phyloP scores from a whole-genome alignment of 371 early-diverging fungal genomes.

The Rhizopus sp. region DNA sequence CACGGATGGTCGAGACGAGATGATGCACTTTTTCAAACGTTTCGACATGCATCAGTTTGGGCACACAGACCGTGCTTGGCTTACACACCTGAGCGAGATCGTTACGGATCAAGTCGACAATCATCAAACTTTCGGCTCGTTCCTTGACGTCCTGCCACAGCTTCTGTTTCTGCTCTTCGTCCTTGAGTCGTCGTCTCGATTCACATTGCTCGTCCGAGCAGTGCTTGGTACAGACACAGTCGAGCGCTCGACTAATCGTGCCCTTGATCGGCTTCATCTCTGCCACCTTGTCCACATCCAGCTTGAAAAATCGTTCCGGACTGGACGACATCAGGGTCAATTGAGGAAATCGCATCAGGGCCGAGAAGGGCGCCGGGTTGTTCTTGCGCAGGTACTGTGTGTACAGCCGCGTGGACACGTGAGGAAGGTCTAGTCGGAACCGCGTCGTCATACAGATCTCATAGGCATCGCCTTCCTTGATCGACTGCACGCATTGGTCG shows the following conservation, averaged over 20 bases:
- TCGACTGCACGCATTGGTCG: constrained; percentile 62
- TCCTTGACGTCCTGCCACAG: constrained; percentile 85
- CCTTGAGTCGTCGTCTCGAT: constrained; percentile 35
- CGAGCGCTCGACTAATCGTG: constrained; percentile 63
- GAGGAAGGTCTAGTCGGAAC: constrained; percentile 51
- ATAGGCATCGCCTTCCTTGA: constrained; percentile 90
- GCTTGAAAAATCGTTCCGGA: constrained; percentile 87
- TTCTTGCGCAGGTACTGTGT: constrained; percentile 58
- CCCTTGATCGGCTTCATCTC: constrained; percentile 98
- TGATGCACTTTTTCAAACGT: constrained; percentile 93
- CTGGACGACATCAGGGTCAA: constrained; percentile 62
- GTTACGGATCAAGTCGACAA: constrained; percentile 95
- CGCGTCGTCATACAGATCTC: constrained; percentile 93
- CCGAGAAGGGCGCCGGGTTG: constrained; percentile 92
- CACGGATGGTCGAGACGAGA: constrained; percentile 86
- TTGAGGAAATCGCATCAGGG: constrained; percentile 58
- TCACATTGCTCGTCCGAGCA: constrained; percentile 33
- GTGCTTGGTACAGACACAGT: constrained; percentile 46
- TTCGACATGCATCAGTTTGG: constrained; percentile 88
- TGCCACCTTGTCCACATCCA: constrained; percentile 54
- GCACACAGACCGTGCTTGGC: constrained; percentile 75
- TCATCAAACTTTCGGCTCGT: constrained; percentile 96
- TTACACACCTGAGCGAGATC: constrained; percentile 78
- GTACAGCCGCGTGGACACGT: constrained; percentile 56
- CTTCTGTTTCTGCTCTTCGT: constrained; percentile 50